Evolutionary conservation across 2,329 filamentous ascomycete species (phyloP).

Genomic region (Pseudomassariella vexata): DNA sequence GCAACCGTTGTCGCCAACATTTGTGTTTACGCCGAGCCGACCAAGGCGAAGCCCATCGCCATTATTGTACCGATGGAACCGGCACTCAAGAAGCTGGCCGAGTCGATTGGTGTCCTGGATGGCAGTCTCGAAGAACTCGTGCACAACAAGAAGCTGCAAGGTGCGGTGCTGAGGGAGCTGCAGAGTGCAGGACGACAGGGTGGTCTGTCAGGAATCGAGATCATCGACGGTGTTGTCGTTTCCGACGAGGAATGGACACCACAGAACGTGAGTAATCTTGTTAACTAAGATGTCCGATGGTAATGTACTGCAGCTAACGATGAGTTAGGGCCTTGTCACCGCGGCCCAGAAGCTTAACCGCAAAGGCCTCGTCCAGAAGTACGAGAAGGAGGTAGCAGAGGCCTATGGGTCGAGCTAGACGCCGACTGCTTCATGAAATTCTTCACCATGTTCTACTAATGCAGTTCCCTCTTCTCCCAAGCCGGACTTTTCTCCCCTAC

Average conservation of each 20-base stretch:
- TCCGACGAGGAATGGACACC: constrained; percentile 72
- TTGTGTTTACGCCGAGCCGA: constrained; percentile 47
- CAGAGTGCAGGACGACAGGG: constrained; percentile 55
- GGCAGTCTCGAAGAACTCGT: constrained; percentile 60
- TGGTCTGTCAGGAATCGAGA: constrained; percentile 61
- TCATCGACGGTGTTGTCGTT: constrained; percentile 65
- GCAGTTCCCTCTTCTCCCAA: too few species aligned
- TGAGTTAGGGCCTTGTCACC: constrained; percentile 53
- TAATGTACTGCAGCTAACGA: constrained; percentile 18
- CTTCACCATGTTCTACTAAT: too few species aligned
- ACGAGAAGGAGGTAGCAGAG: constrained; percentile 53
- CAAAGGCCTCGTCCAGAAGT: constrained; percentile 58
- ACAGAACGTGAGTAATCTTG: constrained; percentile 54
- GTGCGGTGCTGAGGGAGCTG: constrained; percentile 57
- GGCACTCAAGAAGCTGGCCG: constrained; percentile 47
- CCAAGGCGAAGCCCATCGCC: constrained; percentile 47
- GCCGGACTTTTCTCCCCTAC: too few species aligned
- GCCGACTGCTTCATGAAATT: too few species aligned
- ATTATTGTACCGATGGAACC: constrained; percentile 53
- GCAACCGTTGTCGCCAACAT: constrained; percentile 47
- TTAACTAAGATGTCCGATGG: neutral
- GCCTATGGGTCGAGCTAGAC: constrained; percentile 53
- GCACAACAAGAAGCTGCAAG: constrained; percentile 60
- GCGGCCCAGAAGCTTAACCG: constrained; percentile 70
- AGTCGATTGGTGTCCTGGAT: constrained; percentile 43